Conservation (phyloP, 352 stramenopile species). For the Phytopythium delawarense region DNA sequence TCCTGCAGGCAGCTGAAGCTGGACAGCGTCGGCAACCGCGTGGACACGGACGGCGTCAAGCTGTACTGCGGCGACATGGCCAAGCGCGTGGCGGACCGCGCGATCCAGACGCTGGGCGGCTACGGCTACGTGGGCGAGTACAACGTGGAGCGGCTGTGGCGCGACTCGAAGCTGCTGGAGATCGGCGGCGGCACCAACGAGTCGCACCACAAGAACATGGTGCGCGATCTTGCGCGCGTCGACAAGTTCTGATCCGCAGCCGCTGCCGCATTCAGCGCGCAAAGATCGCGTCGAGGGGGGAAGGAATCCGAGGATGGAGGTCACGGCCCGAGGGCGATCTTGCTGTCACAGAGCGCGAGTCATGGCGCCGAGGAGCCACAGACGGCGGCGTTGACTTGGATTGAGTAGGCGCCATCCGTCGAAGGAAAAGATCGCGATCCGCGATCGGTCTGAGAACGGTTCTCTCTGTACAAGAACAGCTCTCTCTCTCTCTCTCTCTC, state of each 20-base stretch:
- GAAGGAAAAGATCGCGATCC: slow-evolving; percentile 5
- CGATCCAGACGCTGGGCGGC: slow-evolving; percentile 97
- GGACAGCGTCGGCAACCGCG: slow-evolving; percentile 91
- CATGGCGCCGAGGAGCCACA: background rate
- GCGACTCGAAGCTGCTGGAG: slow-evolving; percentile 99
- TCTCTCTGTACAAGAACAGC: slow-evolving; percentile 3
- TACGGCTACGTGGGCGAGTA: slow-evolving; percentile 99
- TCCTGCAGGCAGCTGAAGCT: slow-evolving; percentile 89
- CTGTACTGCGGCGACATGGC: slow-evolving; percentile 97
- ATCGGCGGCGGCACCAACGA: slow-evolving; percentile 99
- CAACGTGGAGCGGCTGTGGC: slow-evolving; percentile 97
- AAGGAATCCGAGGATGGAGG: too few relatives aligned
- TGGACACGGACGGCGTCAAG: slow-evolving; percentile 99
- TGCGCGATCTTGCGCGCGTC: slow-evolving; percentile 58
- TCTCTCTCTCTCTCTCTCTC: slow-evolving; percentile 23
- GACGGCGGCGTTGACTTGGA: background rate
- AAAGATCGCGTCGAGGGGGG: slow-evolving; percentile 1
- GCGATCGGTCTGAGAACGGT: background rate
- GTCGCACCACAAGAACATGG: slow-evolving; percentile 99
- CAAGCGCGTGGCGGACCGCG: slow-evolving; percentile 96
- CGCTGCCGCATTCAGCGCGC: background rate
- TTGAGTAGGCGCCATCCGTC: slow-evolving; percentile 1
- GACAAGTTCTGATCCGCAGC: slow-evolving; percentile 22
- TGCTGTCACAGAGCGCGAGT: background rate
- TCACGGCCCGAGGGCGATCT: background rate